phyloP scores from a whole-genome alignment of 805 yeast genomes.

The Cyberlindnera xylosilytica region DNA sequence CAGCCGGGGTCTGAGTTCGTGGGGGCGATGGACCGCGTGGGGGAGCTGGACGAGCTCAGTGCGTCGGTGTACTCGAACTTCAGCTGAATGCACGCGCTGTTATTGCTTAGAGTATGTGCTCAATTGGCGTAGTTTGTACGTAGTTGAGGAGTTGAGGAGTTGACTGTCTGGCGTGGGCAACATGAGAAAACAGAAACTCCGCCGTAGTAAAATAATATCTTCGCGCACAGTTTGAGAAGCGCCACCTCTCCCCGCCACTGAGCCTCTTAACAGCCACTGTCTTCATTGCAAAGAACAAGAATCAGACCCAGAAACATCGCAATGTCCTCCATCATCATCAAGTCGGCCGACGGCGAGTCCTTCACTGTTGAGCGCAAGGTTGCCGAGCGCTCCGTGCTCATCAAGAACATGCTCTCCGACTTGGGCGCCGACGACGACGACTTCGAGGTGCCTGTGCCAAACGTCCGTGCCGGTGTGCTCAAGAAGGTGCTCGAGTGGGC shows the following conservation, averaged over 20 bases:
- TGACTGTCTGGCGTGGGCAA: no score
- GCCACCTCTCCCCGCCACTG: neutral
- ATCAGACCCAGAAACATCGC: neutral
- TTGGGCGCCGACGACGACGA: constrained; percentile 61
- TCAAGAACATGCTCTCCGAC: constrained; percentile 85
- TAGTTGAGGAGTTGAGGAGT: no score
- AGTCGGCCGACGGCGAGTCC: constrained; percentile 77
- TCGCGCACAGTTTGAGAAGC: neutral
- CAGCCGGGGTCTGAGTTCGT: constrained; percentile 41
- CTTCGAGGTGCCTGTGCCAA: constrained; percentile 84
- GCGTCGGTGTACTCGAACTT: constrained; percentile 89
- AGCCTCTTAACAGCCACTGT: neutral
- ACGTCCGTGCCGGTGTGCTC: constrained; percentile 82
- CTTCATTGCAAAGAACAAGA: neutral
- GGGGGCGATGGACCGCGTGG: constrained; percentile 42
- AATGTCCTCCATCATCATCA: constrained; percentile 46
- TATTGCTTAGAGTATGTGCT: no score
- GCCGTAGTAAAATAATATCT: no score
- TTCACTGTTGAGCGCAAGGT: constrained; percentile 77
- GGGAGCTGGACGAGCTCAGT: constrained; percentile 79
- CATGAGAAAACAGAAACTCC: no score
- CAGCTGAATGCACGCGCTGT: no score
- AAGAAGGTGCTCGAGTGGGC: constrained; percentile 95
- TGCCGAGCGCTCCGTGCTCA: constrained; percentile 80
- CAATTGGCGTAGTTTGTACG: no score